phyloP scores from a whole-genome alignment of 192 early-diverging fungal species.

The Chytriomyces sp. region DNA sequence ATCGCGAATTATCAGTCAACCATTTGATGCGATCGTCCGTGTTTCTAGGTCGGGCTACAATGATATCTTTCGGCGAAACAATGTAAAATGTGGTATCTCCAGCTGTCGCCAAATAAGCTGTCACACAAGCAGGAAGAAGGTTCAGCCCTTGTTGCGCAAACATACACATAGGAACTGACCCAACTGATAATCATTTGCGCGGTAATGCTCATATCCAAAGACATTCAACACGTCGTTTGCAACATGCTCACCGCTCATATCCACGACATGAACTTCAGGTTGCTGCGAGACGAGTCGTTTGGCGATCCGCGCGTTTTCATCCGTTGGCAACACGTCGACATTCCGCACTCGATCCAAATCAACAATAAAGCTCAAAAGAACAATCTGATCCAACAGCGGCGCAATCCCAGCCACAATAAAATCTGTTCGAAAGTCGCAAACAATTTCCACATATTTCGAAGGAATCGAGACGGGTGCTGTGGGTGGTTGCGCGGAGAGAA shows the following conservation, averaged over 20 bases:
- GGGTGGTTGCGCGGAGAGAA: slow-evolving; percentile 19
- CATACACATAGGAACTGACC: slow-evolving; percentile 43
- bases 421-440: slow-evolving; percentile 75
- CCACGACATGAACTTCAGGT: slow-evolving; percentile 91
- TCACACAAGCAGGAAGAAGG: not conserved
- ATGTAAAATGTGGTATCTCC: slow-evolving; percentile 87
- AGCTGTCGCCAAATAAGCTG: slow-evolving; percentile 16
- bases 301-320: slow-evolving; percentile 11
- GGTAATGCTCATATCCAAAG: slow-evolving; percentile 82
- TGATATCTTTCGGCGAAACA: slow-evolving; percentile 91
- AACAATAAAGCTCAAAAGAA: slow-evolving; percentile 73
- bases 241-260: slow-evolving; percentile 78
- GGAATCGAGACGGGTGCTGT: slow-evolving; percentile 45
- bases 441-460: slow-evolving; percentile 62
- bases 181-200: slow-evolving; percentile 93
- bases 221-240: slow-evolving; percentile 88
- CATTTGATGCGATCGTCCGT: slow-evolving; percentile 92
- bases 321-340: slow-evolving; percentile 50
- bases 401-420: slow-evolving; percentile 88
- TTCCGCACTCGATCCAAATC: slow-evolving; percentile 61
- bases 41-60: slow-evolving; percentile 87
- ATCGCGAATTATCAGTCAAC: slow-evolving; percentile 79
- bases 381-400: slow-evolving; percentile 70
- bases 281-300: slow-evolving; percentile 55
- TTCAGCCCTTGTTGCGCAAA: too few relatives aligned